A percentile compares a stretch with the other conserved stretches of the same genome.
These are phyloP conservation scores for Arachnopeziza araneosa DNA, from an alignment of 2,329 filamentous ascomycete species.

Conservation along the genomic window DNA sequence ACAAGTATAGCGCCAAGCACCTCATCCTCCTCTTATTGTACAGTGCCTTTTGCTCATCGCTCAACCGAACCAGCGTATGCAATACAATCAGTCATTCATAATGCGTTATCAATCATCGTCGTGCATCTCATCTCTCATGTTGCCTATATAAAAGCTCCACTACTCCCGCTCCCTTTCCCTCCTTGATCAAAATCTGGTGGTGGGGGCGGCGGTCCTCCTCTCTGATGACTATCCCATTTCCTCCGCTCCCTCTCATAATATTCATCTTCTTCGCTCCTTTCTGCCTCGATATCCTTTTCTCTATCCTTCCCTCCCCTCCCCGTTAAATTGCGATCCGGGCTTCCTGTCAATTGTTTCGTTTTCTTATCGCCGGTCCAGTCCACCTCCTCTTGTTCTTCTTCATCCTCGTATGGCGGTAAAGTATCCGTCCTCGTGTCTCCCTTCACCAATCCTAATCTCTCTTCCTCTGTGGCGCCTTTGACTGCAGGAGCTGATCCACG, in stretches of 20 bases:
- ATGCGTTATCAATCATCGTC: background rate
- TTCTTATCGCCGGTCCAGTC: background rate
- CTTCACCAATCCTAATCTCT: conserved; percentile 75
- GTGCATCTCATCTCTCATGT: background rate
- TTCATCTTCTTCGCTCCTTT: background rate
- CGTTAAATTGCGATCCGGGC: background rate
- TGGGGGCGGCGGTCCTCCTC: background rate
- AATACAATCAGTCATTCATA: background rate
- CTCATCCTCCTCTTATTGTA: background rate
- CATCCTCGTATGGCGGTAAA: background rate
- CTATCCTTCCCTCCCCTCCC: background rate
- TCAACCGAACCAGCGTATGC: background rate
- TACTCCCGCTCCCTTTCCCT: background rate
- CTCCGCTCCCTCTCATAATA: background rate
- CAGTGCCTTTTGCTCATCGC: background rate
- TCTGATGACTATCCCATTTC: background rate
- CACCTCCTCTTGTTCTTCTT: background rate
- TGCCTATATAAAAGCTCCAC: background rate
- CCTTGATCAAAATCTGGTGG: background rate
- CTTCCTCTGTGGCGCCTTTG: conserved; percentile 70
- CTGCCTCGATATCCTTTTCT: background rate
- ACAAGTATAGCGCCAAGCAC: background rate
- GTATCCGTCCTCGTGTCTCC: conserved; percentile 43
- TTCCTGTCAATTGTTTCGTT: background rate
- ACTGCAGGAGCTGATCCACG: conserved; percentile 36